A percentile compares a stretch with the other conserved stretches of the same genome.
Evolutionary conservation across 805 yeast genomes (phyloP).

Genomic region (Starmera caribaea): DNA sequence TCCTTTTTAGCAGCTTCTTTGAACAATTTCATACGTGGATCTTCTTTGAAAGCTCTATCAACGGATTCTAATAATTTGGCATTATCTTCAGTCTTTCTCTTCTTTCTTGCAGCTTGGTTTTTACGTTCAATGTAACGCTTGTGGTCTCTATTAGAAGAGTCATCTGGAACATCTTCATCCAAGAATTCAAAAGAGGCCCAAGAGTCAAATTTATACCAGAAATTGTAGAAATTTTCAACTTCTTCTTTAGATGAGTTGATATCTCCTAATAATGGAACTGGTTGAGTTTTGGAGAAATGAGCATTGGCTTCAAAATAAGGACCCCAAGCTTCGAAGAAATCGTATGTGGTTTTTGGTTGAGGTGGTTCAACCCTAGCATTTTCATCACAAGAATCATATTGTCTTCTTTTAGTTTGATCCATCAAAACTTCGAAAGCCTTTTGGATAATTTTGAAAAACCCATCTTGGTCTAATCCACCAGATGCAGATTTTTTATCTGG

Average conservation of each 20-base stretch:
- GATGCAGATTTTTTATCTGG: conserved; percentile 95
- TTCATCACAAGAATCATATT: conserved; percentile 91
- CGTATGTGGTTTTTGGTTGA: conserved; percentile 50
- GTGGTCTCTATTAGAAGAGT: conserved; percentile 97
- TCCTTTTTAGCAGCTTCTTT: conserved; percentile 92
- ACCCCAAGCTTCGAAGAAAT: conserved; percentile 87
- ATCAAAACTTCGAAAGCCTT: conserved; percentile 88
- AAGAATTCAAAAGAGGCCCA: conserved; percentile 98
- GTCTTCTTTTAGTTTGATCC: conserved; percentile 81
- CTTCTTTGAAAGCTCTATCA: conserved; percentile 81
- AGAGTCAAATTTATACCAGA: conserved; percentile 91
- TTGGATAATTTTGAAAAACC: conserved; percentile 95
- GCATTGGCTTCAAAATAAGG: conserved; percentile 87
- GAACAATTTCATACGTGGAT: conserved; percentile 90
- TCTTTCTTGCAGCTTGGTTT: conserved; percentile 92
- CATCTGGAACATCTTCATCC: conserved; percentile 99
- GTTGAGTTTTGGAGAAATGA: conserved; percentile 86
- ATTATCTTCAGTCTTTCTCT: conserved; percentile 96
- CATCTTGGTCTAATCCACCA: conserved; percentile 83
- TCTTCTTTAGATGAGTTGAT: conserved; percentile 60
- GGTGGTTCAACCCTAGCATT: conserved; percentile 83
- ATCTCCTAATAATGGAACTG: conserved; percentile 77
- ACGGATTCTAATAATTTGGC: conserved; percentile 79
- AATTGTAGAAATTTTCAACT: conserved; percentile 80
- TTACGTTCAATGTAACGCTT: conserved; percentile 97